Percentiles rank a stretch among this genome's conserved stretches.
These are phyloP conservation scores for Magnolia changhungtana DNA, from an alignment of 164 flowering plant genomes.

Conservation along the genomic window DNA sequence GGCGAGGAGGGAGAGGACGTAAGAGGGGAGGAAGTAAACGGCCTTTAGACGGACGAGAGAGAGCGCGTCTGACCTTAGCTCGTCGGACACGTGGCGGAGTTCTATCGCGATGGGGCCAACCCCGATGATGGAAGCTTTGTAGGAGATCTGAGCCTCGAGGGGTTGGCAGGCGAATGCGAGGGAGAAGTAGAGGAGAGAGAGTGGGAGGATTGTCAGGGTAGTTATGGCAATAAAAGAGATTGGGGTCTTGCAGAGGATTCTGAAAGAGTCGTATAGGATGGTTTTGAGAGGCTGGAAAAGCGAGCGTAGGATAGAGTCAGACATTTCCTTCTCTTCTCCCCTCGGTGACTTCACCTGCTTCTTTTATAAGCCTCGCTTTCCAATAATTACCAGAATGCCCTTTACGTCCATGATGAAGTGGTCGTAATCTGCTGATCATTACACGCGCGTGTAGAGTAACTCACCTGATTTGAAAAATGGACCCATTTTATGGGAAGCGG, in stretches of 20 bases:
- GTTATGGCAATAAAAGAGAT: slow-evolving; percentile 30
- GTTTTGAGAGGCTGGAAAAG: background rate
- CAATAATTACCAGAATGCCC: background rate
- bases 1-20: slow-evolving; percentile 38
- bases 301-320: background rate
- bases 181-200: slow-evolving; percentile 39
- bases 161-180: slow-evolving; percentile 27
- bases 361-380: too few relatives aligned
- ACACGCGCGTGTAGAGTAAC: background rate
- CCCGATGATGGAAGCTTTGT: slow-evolving; percentile 31
- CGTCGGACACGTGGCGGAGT: slow-evolving; percentile 33
- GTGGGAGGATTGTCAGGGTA: slow-evolving; percentile 35
- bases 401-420: background rate
- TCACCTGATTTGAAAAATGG: too few relatives aligned
- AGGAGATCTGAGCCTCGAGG: slow-evolving; percentile 25
- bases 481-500: too few relatives aligned
- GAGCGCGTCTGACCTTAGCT: slow-evolving; percentile 34
- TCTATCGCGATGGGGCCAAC: slow-evolving; percentile 31
- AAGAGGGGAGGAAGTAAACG: slow-evolving; percentile 30
- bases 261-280: slow-evolving; percentile 23
- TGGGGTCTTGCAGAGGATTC: slow-evolving; percentile 22
- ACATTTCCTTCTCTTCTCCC: background rate
- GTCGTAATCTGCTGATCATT: background rate
- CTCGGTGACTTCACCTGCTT: background rate
- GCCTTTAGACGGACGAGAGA: slow-evolving; percentile 30